Base-by-base conservation (phyloP, 164 flowering plant species). In the Tetrastigma voinierianum region DNA sequence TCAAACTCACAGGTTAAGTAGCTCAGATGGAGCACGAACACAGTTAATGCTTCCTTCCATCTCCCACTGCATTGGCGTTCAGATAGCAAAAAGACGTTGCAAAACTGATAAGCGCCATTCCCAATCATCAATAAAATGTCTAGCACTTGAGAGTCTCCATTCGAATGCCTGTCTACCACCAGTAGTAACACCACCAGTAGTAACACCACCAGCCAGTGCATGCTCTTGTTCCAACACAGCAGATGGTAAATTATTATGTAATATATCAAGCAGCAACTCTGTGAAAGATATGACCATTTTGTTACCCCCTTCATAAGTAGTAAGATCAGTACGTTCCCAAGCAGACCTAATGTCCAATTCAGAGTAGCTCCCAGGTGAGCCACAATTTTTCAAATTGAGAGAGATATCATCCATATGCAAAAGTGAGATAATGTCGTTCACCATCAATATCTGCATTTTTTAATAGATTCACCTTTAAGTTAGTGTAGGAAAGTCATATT, bases 1-100 rank as follows among this genome's bases (percentile, higher is more conserved):
- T 25, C 47, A 24, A 60, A 84, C 96, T 88, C 82, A 96, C 99
- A 96, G 89, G 76, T 96, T 88, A 61, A 96, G 88, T 55, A 96
- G 81, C 78, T 86, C 87, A 45, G 99, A 89, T 69, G 99, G 99
- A 65, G 99, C 99, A 70, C 97, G 97, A 96, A 74, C 45, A 96
- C 83, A 32, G 93, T 84, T 67, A 90, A 71, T 69, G 98, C 96
- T 79, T 96, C 97, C 80, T 86, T 93, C 98, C 98, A 92, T 67
- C 84, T 85, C 99, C n/a, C n/a, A n/a, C n/a, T n/a, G n/a, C 99
- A 93, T 46, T 84, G 85, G 40, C 96, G 94, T 66, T 83, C 95
- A 66, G 98, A 91, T 62, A 62, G 99, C 98, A 21, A 90, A 81
- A 74, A 96, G 93, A 65, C 82, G 83, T 74, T 93, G 95, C 84